A percentile compares a stretch with the other conserved stretches of the same genome.
phyloP scores from a whole-genome alignment of 2,329 filamentous ascomycete species.

The Nemania sp. region DNA sequence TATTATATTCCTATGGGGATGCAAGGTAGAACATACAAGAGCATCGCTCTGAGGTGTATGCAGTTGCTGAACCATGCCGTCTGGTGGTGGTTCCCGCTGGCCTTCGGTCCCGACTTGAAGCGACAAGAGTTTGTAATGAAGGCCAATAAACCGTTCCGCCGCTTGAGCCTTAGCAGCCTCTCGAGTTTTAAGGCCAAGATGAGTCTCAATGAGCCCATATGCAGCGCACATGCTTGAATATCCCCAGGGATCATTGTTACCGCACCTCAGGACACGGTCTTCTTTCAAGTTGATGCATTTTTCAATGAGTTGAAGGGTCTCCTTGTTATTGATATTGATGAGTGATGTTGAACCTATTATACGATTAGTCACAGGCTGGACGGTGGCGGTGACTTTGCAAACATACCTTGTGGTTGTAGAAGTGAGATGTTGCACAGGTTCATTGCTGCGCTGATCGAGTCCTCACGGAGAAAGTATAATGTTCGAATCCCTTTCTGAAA shows the following conservation, averaged over 20 bases:
- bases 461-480: slow-evolving; percentile 63
- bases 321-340: slow-evolving; percentile 64
- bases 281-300: slow-evolving; percentile 65
- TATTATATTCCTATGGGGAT: neutral
- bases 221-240: slow-evolving; percentile 67
- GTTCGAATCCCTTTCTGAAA: slow-evolving; percentile 61
- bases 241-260: slow-evolving; percentile 67
- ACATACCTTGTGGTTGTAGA: slow-evolving; percentile 55
- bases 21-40: slow-evolving; percentile 38
- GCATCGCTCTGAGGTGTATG: slow-evolving; percentile 32
- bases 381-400: neutral
- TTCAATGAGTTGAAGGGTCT: slow-evolving; percentile 64
- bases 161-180: slow-evolving; percentile 62
- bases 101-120: slow-evolving; percentile 49
- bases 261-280: slow-evolving; percentile 62
- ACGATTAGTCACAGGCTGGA: slow-evolving; percentile 19
- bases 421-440: slow-evolving; percentile 65
- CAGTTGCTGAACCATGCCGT: slow-evolving; percentile 28
- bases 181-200: slow-evolving; percentile 59
- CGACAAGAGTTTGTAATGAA: slow-evolving; percentile 60
- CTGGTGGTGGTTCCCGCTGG: slow-evolving; percentile 35
- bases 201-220: slow-evolving; percentile 60
- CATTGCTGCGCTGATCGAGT: slow-evolving; percentile 61
- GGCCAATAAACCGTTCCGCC: slow-evolving; percentile 60
- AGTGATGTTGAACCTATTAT: slow-evolving; percentile 58